Conservation (phyloP, 495 filamentous ascomycete genomes). For the Xylaria palmicola region DNA sequence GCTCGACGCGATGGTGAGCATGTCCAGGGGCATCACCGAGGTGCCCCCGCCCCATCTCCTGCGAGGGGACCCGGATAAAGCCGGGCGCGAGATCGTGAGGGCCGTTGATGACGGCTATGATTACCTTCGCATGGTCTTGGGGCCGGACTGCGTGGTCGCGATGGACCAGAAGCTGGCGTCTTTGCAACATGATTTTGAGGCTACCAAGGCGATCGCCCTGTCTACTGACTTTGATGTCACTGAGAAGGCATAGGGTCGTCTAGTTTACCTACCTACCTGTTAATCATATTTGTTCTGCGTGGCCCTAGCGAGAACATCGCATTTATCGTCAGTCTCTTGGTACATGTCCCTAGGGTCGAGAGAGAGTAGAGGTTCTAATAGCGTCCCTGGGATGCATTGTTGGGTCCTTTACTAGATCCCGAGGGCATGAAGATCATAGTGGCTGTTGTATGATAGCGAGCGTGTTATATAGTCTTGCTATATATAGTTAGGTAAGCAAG, state of each 20-base stretch:
- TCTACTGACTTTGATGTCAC: not conserved
- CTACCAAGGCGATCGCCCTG: conserved; percentile 3
- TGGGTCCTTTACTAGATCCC: too few species aligned
- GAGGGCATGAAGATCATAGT: too few species aligned
- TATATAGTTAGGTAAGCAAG: too few species aligned
- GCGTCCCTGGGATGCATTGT: too few species aligned
- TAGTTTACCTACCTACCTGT: too few species aligned
- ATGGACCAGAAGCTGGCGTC: conserved; percentile 3
- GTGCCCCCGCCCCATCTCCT: not conserved
- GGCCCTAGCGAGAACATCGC: too few species aligned
- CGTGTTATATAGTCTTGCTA: too few species aligned
- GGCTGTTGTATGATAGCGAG: too few species aligned
- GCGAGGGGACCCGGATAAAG: conserved; percentile 42
- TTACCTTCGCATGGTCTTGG: conserved; percentile 14
- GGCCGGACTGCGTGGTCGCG: not conserved
- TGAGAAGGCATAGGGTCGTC: not conserved
- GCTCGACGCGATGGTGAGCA: conserved; percentile 13
- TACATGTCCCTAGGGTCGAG: too few species aligned
- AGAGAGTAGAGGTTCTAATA: too few species aligned
- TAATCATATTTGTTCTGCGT: too few species aligned
- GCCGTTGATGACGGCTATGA: conserved; percentile 13
- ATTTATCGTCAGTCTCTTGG: too few species aligned
- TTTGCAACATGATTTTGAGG: conserved; percentile 2
- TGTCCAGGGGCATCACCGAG: not conserved
- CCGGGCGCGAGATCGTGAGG: conserved; percentile 41